Percentiles rank a stretch among this genome's conserved stretches.
Evolutionary conservation across 495 filamentous ascomycete species (phyloP).

Genomic region (Penicillium crystallinum): DNA sequence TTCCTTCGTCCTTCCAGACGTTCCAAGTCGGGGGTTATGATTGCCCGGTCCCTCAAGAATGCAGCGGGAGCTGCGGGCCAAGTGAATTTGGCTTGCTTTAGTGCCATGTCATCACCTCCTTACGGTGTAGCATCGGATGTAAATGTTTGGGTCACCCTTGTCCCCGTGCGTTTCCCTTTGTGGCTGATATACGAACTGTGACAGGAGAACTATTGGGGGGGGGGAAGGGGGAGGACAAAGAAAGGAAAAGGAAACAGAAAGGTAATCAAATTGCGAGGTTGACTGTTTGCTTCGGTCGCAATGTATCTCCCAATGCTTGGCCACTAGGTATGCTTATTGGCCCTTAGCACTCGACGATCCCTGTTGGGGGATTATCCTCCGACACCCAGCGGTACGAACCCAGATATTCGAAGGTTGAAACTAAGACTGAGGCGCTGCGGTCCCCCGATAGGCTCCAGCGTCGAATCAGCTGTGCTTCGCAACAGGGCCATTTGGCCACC

Average conservation of each 20-base stretch:
- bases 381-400: neutral
- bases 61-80: constrained; percentile 22
- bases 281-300: neutral
- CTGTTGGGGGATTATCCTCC: constrained; percentile 3
- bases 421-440: constrained; percentile 8
- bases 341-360: constrained; percentile 4
- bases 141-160: constrained; percentile 10
- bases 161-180: constrained; percentile 4
- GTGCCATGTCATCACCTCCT: constrained; percentile 26
- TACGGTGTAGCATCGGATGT: constrained; percentile 23
- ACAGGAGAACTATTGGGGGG: neutral
- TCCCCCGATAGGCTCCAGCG: constrained; percentile 18
- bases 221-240: neutral
- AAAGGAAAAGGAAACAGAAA: neutral
- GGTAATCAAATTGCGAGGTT: neutral
- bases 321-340: neutral
- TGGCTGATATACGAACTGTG: neutral
- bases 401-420: constrained; percentile 10
- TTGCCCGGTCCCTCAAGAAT: constrained; percentile 14
- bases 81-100: constrained; percentile 25
- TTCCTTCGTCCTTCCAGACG: constrained; percentile 27
- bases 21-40: constrained; percentile 15
- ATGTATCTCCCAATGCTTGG: neutral
- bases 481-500: constrained; percentile 6
- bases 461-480: constrained; percentile 11